Base-by-base conservation (phyloP, 352 stramenopile species). In the Phytopythium boreale region DNA sequence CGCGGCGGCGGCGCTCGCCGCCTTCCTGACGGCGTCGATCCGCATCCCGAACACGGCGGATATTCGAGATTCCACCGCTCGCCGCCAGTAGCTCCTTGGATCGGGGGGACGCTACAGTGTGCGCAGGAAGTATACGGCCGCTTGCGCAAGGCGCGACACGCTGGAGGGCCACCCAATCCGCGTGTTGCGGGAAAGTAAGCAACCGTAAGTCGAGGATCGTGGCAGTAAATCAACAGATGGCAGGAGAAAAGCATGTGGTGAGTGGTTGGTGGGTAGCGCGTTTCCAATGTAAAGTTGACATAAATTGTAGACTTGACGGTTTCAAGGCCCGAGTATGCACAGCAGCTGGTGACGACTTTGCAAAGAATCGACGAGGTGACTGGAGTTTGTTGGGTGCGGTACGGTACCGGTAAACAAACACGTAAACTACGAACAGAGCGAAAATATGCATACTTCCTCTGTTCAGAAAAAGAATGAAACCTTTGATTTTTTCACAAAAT, bases 1-100 rank as follows among this genome's bases (percentile, higher is more conserved):
- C 37, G 56, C 70, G 72, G 69, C 62, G 29, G 77, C 79, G 31
- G 71, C 73, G 57, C 75, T 71, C 47, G 70, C 64, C 52, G 69
- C 65, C 67, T 74, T 83, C 56, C 64, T 71, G 66, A 77, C 70
- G 61, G 76, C 68, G 68, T 87, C 76, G 44, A 87, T 71, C 47
- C 76, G 79, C 79, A 87, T 87, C 71, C 70, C 76, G 66, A 43
- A 57, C 41, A 44, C 44, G 22, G 41, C 12, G 56, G 34, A 50
- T 50, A 61, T 71, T 59, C 69, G 66, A 71, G 61, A 75, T 73
- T 79, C 63, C 60, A 63, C 31, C 20, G 56, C 41, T 41, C 46
- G 51, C 56, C 53, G 49, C 57, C 58, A 63, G 62, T 64, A 53
- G 61, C 61, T 37, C 20, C 7, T n/a, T 20, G 14, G 26, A 36